Base-by-base conservation (phyloP, 2,329 filamentous ascomycete genomes). In the Botrytis elliptica region DNA sequence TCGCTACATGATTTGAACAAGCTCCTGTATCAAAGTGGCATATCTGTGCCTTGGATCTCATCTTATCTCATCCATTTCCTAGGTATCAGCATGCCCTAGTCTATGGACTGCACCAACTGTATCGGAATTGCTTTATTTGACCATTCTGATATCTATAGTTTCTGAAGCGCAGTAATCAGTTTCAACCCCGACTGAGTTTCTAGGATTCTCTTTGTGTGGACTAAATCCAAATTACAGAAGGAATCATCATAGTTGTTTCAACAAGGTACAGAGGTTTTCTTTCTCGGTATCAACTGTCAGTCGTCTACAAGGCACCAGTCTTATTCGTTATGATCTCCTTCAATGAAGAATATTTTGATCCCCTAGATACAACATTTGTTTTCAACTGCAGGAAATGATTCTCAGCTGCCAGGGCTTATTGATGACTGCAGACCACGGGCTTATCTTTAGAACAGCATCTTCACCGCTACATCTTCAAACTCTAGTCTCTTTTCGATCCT, bases 361-460 rank as follows among this genome's bases (percentile, higher is more conserved):
- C 22, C 25, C 33, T 3, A 16, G 12, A 14, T 5, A 29, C 18
- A n/a, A 18, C 1, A 52, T 20, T 36, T 49, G 3, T 38, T 16
- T 25, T 16, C 44, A 18, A n/a, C 25, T 38, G 22, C 29, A 66
- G 12, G 10, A 64, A 16, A 64, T 44, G 25, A 20, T 29, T 64
- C 25, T 49, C 63, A 49, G 42, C 44, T 66, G 63, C 25, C 42
- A 46, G 20, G 42, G 42, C 20, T 66, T 38, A 49, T 52, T 67
- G 44, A 67, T 67, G 44, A 67, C 44, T 67, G 64, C 64, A 67
- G 64, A 36, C 44, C 22, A 64, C 16, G n/a, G 22, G 64, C 64
- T 67, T 52, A 66, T 25, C 42, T 49, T 66, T 18, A n/a, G 29
- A 12, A 52, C 3, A 52, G 18, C 22, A n/a, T 52, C 44, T 66